Percentiles rank a stretch among this genome's conserved stretches.
Evolutionary conservation across 768 basidiomycete genomes (phyloP).

Genomic region (Cytidiella melzeri): DNA sequence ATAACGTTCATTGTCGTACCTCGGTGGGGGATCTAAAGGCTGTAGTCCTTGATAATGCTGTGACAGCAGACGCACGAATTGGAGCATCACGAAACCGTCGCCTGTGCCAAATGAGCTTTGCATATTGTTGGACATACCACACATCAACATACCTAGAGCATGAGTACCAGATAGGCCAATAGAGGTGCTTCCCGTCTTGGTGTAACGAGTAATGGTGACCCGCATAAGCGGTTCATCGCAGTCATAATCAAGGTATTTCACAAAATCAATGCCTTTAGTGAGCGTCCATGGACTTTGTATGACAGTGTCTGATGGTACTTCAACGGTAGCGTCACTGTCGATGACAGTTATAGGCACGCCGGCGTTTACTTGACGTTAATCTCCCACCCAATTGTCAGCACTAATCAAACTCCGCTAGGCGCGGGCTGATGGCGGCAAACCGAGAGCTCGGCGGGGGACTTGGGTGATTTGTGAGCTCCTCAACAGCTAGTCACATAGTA

Average conservation of each 20-base stretch:
- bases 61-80: constrained; percentile 12
- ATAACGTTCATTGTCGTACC: neutral
- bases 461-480: too few species aligned
- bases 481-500: too few species aligned
- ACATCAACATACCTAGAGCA: constrained; percentile 3
- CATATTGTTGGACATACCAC: too few species aligned
- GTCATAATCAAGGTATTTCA: constrained; percentile 3
- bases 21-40: constrained; percentile 9
- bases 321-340: constrained; percentile 8
- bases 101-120: constrained; percentile 2
- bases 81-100: constrained; percentile 6
- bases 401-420: too few species aligned
- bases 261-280: constrained; percentile 1
- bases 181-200: constrained; percentile 8
- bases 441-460: too few species aligned
- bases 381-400: too few species aligned
- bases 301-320: constrained; percentile 9
- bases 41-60: constrained; percentile 14
- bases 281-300: constrained; percentile 12
- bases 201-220: constrained; percentile 11
- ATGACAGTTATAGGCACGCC: constrained; percentile 10
- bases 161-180: constrained; percentile 11
- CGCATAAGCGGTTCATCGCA: constrained; percentile 9
- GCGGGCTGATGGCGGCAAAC: too few species aligned
- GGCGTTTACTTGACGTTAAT: too few species aligned